Base-by-base conservation (phyloP, 306 rosid species). In the Quercus engelmannii region DNA sequence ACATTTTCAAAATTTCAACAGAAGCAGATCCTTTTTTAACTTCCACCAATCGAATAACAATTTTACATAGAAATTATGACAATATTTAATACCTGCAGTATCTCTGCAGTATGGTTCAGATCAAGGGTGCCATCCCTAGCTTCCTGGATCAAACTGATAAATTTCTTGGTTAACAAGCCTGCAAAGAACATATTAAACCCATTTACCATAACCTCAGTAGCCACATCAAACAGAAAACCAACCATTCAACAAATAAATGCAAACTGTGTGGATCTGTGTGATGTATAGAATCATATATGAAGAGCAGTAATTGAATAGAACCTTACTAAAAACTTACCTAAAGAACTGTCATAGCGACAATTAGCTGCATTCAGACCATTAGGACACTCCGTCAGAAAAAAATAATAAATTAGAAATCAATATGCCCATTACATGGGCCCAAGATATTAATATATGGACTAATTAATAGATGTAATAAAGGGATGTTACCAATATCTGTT, bases 121-220 rank as follows among this genome's bases (percentile, higher is more conserved):
- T 94, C 97, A 69, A 94, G 84, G 76, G 90, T 87, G 67, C 90
- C 90, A 84, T 94, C 94, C 77, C 84, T 84, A 65, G 94, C 91
- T 51, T 86, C 80, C 74, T 84, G 87, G 83, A 94, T 83, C 82
- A 94, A 83, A 63, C 69, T 75, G 70, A 88, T 76, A 84, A 94
- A 92, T 79, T 94, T 94, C 88, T 86, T 94, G 43, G 97, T 88
- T 79, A 94, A 89, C 84, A 94, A 84, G 77, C 98, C 98, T 92
- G 90, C 78, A 51, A 82, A 69, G 38, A 74, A 77, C 80, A 82
- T 31, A 5, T n/a, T 28, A 76, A 68, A 85, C 23, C 33, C 5
- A 12, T 8, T 5, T 41, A 78, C 55, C 21, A 67, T 59, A 74
- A 28, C 46, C 57, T 65, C 74, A 73, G 82, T 21, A 72, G 54